Base-by-base conservation (phyloP, 441 rosid species). In the Populus hybrid region DNA sequence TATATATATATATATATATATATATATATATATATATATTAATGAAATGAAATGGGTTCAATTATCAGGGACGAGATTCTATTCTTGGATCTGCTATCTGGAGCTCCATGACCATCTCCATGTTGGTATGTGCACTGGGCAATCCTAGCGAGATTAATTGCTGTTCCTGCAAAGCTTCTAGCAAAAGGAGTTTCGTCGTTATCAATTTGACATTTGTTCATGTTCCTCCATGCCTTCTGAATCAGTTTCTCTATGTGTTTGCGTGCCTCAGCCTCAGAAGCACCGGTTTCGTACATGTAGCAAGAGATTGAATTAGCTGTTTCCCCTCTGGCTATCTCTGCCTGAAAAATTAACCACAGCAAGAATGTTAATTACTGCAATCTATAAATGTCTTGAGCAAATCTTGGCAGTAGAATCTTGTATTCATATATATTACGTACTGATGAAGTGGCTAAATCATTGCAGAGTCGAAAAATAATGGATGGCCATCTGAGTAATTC, bases 391-490 rank as follows among this genome's bases (percentile, higher is more conserved):
- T 65, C 18, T 21, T 9, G 14, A 65, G 30, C 68, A 65, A 65
- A 26, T 24, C 32, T 65, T 63, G 6, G n/a, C 1, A 7, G 23
- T 63, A 7, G 28, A 59, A 53, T 11, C 61, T 53, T 3, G 19
- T 7, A n/a, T 19, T 61, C 16, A 19, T 28, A 26, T 11, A 9
- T 69, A 11, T 2, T 28, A 74, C 67, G 2, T 77, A 87, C 88
- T 75, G 79, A 72, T 72, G 90, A 85, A 35, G 89, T 82, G 5
- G 53, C 84, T 9, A 86, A 77, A 61, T 83, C 86, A 42, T 86
- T 88, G 78, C 72, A 85, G 14, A 88, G 89, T 35, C 86, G 80
- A 46, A 86, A 85, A 72, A 89, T 74, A 11, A 65, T 5, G 28
- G 90, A 84, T 0, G 91, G 79, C 75, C 78, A 72, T 2, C 73